Base-by-base conservation (phyloP, 306 rosid species). In the Rosa chinensis region DNA sequence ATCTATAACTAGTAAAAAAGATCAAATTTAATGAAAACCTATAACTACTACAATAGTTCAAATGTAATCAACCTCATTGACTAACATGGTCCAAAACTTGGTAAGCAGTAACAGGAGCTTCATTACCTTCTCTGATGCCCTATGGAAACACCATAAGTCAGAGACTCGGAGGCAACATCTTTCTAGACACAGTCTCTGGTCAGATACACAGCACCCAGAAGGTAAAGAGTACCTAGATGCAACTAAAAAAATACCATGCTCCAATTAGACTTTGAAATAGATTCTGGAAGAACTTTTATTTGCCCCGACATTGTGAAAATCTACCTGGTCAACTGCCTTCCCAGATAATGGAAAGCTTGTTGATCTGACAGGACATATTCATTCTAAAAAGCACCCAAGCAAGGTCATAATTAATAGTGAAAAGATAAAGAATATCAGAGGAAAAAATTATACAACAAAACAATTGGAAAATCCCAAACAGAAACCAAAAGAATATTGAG, bases 151-250 rank as follows among this genome's bases (percentile, higher is more conserved):
- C 97, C 98, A 91, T 73, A 95, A 68, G 50, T n/a, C n/a, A n/a
- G n/a, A n/a, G n/a, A n/a, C n/a, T 98, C 96, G 3, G 97, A 89
- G 61, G 90, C 90, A 72, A 85, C 35, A 67, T 95, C 96, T 87
- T 87, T 88, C 85, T 83, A 89, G 84, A 95, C 88, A 14, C 98
- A 95, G 73, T 95, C 97, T 23, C 98, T 97, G 0, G 94, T 88
- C 88, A 90, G 87, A 87, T 92, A 95, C 76, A 95, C 98, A 17
- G 90, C 86, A 77, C 97, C 99, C 68, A 95, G 82, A 80, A 95
- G 98, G 80, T 91, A 95, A 77, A 92, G 99, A 61, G 99, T 95
- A 80, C 91, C 96, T 82, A 98, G 93, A 90, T 95, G 98, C 86
- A 91, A 83, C 99, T 95, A 81, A 55, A 87, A 79, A 79, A 76